Evolutionary conservation across 805 yeast species (phyloP), one percentile per base, ranked within the genome.

Genomic region (Nakazawaea populi): DNA sequence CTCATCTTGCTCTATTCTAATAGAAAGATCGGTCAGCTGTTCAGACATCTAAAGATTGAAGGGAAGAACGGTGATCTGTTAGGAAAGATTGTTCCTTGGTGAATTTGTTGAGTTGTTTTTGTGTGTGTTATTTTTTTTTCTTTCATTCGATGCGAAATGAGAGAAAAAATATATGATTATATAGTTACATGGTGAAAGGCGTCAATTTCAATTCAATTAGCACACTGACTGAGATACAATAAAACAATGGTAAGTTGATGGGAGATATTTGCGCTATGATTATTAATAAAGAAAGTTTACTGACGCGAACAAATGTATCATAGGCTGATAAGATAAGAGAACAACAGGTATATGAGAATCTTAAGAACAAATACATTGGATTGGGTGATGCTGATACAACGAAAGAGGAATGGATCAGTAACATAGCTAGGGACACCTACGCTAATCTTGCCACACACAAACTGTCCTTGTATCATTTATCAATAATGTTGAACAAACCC

Each of bases 331-430:
- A 79, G 65, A 70, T 80, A 27, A 70, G 85, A 55, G 87, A 83
- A 42, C 74, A 74, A 54, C 85, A 79, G 58, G 70, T 72, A 44
- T 83, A 73, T 60, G 80, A 79, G 45, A 76, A 71, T 34, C 70
- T 80, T 47, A 83, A 82, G 58, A 61, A 80, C 42, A 80, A 84
- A 59, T 82, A 86, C 60, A 70, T 85, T 27, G 96, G 96, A 1
- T 64, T 91, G 1, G 97, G 97, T 0, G 75, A 81, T 60, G 75
- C 90, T 8, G 83, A 81, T 48, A 89, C 95, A 0, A 72, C 85
- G 0, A 71, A 83, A 47, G 72, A 73, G 12, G 92, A 87, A 63
- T 91, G 92, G 80, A 59, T 83, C 54, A 65, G 76, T 5, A 87
- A 86, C 58, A 71, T 85, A 1, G 81, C 80, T 50, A 68, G 87